Base-by-base conservation (phyloP, 148 eudicot species). In the Spergularia bocconei region DNA sequence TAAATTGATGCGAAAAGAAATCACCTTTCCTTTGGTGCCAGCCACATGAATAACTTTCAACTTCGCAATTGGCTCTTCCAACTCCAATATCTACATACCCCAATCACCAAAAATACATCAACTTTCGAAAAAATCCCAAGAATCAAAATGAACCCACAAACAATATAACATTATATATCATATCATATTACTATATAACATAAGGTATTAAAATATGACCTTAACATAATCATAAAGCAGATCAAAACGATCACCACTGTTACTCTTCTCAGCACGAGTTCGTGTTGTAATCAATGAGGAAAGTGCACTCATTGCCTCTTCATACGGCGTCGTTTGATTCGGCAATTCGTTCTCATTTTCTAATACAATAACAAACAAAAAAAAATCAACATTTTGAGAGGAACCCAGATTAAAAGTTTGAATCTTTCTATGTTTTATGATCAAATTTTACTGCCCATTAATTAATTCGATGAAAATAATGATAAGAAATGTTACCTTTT, bases 1-100 rank as follows among this genome's bases (percentile, higher is more conserved):
- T 9, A 44, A 4, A 6, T 44, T 44, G 48, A 29, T 21, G 15
- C 41, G 48, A 12, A 19, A 38, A 69, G 33, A 29, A 8, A 62
- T 47, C 83, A 92, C 97, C 97, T 92, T 95, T 71, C 98, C 98
- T 86, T 95, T 95, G 44, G 98, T 92, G 58, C 98, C 98, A 7
- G 99, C 99, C 58, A 96, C 98, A 81, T 96, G 99, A 74, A 96
- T 91, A 60, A 96, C 80, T 81, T 91, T 96, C 90, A 96, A 81
- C 81, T 88, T 84, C 12, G 87, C 86, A 70, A 96, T 83, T 36
- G 94, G 79, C 79, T 92, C 97, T 73, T 92, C 94, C 85, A 96
- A 81, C 63, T 96, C 98, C 87, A 96, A 79, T 23, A 96, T 91
- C 99, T 96, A 53, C 66, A 76, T 50, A 76, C 48, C 48, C 17